Evolutionary conservation across 2,329 filamentous ascomycete species (phyloP), one percentile per base, ranked within the genome.

Genomic region (Davidsoniella eucalypti): DNA sequence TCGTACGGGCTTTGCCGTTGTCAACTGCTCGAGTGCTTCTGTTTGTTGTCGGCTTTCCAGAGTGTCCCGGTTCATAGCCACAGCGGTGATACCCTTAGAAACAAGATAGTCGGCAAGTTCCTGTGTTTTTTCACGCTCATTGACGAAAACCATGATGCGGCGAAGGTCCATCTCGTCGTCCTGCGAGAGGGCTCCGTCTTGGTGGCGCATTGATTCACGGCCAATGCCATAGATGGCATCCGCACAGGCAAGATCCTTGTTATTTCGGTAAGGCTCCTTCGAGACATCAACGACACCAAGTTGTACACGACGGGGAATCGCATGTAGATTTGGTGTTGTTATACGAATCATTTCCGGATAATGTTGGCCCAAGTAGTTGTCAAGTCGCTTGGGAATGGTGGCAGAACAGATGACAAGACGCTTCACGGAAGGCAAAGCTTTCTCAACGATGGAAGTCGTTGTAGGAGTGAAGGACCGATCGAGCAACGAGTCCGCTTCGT

Each of bases 191-290:
- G 68, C 65, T 23, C 66, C 61, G 4, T 75, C 73, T 50, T 82
- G 76, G 55, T 81, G 70, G 23, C 69, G 69, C 6, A 71, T 67
- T 1, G 75, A 73, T 41, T 88, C 82, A 61, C 86, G 87, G 53
- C 87, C 87, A 54, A 98, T 90, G 33, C 85, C 82, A 79, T 88
- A 95, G 60, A 98, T 90, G 10, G 84, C 84, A 61, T 98, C 90
- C 3, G 92, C 92, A 62, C 90, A 96, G 9, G 92, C 93, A 4
- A 98, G 76, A 58, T 82, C 75, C 64, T 93, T 92, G 70, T 94
- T 95, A 60, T 92, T 87, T 55, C 80, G 80, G 67, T 95, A 98
- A 0, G 88, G 88, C n/a, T 93, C 82, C 57, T 84, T 86, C 56
- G 90, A 82, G 12, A 93, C 84, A 60, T 98, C 88, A 25, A 98